phyloP scores from a whole-genome alignment of 2,329 filamentous ascomycete genomes.

The Epichloe typhina region DNA sequence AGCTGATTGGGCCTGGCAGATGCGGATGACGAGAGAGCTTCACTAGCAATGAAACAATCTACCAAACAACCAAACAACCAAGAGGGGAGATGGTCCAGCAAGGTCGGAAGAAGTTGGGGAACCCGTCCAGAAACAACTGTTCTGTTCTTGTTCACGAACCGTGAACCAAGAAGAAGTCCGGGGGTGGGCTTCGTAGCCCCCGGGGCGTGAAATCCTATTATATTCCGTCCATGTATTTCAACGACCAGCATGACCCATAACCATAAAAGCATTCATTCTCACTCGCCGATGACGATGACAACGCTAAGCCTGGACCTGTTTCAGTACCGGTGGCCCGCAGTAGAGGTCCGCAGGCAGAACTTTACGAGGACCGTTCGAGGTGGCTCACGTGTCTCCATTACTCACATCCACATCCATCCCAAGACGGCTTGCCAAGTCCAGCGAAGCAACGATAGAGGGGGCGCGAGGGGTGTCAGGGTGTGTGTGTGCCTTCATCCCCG shows the following conservation, averaged over 20 bases:
- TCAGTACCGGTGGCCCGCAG: not conserved
- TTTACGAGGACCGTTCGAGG: slow-evolving; percentile 4
- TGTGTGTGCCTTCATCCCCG: not conserved
- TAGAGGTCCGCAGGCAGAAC: not conserved
- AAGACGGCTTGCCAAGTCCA: not conserved
- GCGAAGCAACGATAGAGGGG: not conserved
- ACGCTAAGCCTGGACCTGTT: not conserved
- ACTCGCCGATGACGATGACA: not conserved
- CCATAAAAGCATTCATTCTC: not conserved
- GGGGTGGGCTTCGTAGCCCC: slow-evolving; percentile 6
- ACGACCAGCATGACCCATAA: not conserved
- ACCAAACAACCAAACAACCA: not conserved
- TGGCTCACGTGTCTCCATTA: not conserved
- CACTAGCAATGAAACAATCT: no score
- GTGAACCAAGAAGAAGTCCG: slow-evolving; percentile 4
- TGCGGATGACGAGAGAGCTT: not conserved
- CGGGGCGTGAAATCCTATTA: slow-evolving; percentile 6
- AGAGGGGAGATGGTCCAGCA: not conserved
- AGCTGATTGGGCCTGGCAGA: not conserved
- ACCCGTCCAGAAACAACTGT: no score
- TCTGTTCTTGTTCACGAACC: not conserved
- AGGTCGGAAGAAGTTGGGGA: not conserved
- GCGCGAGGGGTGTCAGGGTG: no score
- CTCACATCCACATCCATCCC: not conserved
- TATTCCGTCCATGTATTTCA: not conserved